These are phyloP conservation scores for Phascolomyces articulosus DNA, from an alignment of 371 early-diverging fungal genomes.

Conservation along the genomic window DNA sequence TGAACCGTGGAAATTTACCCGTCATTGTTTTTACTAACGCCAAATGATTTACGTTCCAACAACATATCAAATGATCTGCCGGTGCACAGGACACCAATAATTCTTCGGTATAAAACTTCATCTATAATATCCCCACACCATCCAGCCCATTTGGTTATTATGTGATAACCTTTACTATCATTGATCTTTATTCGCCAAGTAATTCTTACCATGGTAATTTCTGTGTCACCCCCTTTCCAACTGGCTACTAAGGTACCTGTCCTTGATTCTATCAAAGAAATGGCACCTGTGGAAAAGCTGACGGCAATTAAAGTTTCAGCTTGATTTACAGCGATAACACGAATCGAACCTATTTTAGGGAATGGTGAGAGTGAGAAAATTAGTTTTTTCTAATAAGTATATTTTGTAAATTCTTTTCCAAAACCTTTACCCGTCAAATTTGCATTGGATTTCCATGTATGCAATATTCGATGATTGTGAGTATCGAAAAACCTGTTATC, in stretches of 20 bases:
- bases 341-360: constrained; percentile 27
- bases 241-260: constrained; percentile 64
- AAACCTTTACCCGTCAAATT: constrained; percentile 28
- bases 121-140: too few relatives aligned
- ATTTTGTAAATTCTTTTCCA: not conserved
- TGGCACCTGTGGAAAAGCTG: constrained; percentile 62
- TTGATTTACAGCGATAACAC: constrained; percentile 49
- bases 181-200: too few relatives aligned
- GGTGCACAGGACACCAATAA: constrained; percentile 63
- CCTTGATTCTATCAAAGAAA: constrained; percentile 61
- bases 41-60: constrained; percentile 62
- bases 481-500: constrained; percentile 48
- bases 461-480: constrained; percentile 34
- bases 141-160: too few relatives aligned
- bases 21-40: constrained; percentile 63
- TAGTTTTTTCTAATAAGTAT: too few relatives aligned
- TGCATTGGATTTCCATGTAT: constrained; percentile 54
- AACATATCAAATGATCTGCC: constrained; percentile 66
- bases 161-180: too few relatives aligned
- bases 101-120: constrained; percentile 67
- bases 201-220: constrained; percentile 56
- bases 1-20: constrained; percentile 26
- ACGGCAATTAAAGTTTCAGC: constrained; percentile 63
- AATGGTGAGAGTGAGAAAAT: not conserved
- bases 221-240: constrained; percentile 70